These are phyloP conservation scores for Phytophthora sojae DNA, from an alignment of 352 stramenopile species.

Conservation along the genomic window DNA sequence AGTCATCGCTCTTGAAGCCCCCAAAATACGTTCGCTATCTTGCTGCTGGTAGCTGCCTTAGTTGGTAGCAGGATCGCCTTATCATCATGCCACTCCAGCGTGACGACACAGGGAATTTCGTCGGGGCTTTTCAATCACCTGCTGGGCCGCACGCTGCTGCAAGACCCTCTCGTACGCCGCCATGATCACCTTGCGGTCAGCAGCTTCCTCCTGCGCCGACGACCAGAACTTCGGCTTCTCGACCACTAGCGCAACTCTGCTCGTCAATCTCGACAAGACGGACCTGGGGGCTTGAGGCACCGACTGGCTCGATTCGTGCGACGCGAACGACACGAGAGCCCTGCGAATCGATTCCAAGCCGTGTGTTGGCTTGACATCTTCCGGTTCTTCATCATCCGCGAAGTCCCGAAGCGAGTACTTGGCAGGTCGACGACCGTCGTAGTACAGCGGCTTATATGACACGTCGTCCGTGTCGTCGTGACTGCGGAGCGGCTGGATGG, in stretches of 20 bases:
- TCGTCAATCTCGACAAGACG: slow-evolving; percentile 27
- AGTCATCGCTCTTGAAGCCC: too few relatives aligned
- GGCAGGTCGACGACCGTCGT: slow-evolving; percentile 34
- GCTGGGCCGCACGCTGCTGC: slow-evolving; percentile 6
- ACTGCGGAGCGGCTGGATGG: slow-evolving; percentile 37
- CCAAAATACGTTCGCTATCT: too few relatives aligned
- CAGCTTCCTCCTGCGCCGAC: slow-evolving; percentile 22
- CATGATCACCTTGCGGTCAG: slow-evolving; percentile 25
- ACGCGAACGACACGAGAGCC: slow-evolving; percentile 30
- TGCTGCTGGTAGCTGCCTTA: not conserved
- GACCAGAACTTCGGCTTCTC: slow-evolving; percentile 45
- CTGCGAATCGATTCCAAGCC: slow-evolving; percentile 34
- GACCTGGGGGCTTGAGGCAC: slow-evolving; percentile 9
- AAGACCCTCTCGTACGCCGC: slow-evolving; percentile 28
- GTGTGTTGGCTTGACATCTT: slow-evolving; percentile 29
- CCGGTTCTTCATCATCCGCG: slow-evolving; percentile 17
- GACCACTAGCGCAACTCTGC: slow-evolving; percentile 35
- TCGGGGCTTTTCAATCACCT: slow-evolving; percentile 13
- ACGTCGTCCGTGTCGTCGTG: slow-evolving; percentile 40
- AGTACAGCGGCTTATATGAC: slow-evolving; percentile 43
- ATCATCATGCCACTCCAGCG: not conserved
- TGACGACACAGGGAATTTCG: not conserved
- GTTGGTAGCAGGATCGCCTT: not conserved
- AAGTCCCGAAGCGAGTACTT: slow-evolving; percentile 42
- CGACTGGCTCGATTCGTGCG: slow-evolving; percentile 20